A percentile compares a stretch with the other conserved stretches of the same genome.
Evolutionary conservation across 1,284 basidiomycete species (phyloP).

Genomic region (Ceratobasidium sp.): DNA sequence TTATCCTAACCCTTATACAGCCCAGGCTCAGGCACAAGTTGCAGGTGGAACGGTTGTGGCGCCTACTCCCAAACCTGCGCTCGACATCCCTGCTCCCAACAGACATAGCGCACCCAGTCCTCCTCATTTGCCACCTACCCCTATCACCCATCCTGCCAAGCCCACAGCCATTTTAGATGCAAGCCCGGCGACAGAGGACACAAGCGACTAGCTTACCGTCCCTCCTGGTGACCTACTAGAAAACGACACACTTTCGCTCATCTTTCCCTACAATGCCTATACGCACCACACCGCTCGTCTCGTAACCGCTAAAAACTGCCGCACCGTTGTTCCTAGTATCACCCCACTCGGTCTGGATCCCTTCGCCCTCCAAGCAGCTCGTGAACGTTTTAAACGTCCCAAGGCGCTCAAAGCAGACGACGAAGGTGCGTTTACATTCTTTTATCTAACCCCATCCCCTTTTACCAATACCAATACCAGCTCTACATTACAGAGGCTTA

Average conservation of each 20-base stretch:
- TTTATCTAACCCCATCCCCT: neutral
- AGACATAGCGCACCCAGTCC: conserved; percentile 44
- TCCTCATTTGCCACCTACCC: conserved; percentile 68
- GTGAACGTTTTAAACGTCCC: conserved; percentile 93
- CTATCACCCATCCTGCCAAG: conserved; percentile 76
- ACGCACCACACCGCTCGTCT: conserved; percentile 79
- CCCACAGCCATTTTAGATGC: conserved; percentile 66
- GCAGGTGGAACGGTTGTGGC: neutral
- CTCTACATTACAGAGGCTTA: conserved; percentile 78
- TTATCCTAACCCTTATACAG: neutral
- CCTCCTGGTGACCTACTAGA: conserved; percentile 64
- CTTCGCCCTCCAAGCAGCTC: conserved; percentile 88
- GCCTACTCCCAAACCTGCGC: conserved; percentile 24
- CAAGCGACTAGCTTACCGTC: conserved; percentile 48
- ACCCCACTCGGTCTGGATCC: conserved; percentile 96
- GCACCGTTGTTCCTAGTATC: conserved; percentile 85
- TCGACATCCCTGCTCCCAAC: conserved; percentile 41
- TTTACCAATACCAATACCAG: neutral
- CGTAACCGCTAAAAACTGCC: conserved; percentile 79
- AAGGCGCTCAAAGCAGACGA: conserved; percentile 98
- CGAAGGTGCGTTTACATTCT: conserved; percentile 60
- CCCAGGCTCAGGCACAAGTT: conserved; percentile 27
- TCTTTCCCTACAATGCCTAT: conserved; percentile 98
- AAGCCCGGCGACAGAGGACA: conserved; percentile 46
- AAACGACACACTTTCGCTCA: conserved; percentile 80